A percentile compares a stretch with the other conserved stretches of the same genome.
Conservation (phyloP, 192 early-diverging fungal species). For the Coemansia reversa region DNA sequence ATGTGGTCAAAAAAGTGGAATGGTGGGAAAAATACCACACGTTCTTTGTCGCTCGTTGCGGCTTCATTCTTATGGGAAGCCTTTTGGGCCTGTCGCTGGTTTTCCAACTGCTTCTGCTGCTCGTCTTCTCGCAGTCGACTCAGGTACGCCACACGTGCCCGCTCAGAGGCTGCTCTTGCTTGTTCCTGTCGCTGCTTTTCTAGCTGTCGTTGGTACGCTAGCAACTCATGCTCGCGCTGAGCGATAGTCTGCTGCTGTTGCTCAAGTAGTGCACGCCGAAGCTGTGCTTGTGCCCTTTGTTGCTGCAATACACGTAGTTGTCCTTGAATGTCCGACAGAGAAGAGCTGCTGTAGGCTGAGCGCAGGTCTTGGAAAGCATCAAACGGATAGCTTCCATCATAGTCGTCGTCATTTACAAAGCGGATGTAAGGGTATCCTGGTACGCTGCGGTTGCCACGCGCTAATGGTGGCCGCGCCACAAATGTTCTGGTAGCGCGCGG, state of each 20-base stretch:
- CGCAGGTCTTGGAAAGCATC: constrained; percentile 51
- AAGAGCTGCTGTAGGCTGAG: constrained; percentile 28
- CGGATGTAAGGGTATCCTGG: constrained; percentile 47
- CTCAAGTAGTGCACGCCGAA: constrained; percentile 26
- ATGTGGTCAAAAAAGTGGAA: constrained; percentile 47
- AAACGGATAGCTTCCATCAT: constrained; percentile 49
- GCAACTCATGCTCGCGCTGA: constrained; percentile 27
- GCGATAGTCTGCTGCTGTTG: constrained; percentile 28
- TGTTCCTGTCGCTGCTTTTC: constrained; percentile 29
- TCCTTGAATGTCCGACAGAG: constrained; percentile 27
- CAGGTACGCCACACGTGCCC: constrained; percentile 24
- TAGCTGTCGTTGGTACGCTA: constrained; percentile 21
- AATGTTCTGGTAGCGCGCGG: constrained; percentile 1
- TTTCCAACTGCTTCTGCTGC: constrained; percentile 13
- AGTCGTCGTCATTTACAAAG: constrained; percentile 37
- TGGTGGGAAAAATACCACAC: constrained; percentile 27
- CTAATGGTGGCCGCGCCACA: background rate
- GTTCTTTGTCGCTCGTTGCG: background rate
- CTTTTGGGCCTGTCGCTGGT: background rate
- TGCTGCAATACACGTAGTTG: constrained; percentile 34
- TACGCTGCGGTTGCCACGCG: constrained; percentile 16
- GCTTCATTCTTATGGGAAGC: constrained; percentile 3
- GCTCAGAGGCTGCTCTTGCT: constrained; percentile 15
- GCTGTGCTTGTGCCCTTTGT: constrained; percentile 33
- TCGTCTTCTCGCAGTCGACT: constrained; percentile 21